Base-by-base conservation (phyloP, 495 filamentous ascomycete genomes). In the Bryoglossum gracile region DNA sequence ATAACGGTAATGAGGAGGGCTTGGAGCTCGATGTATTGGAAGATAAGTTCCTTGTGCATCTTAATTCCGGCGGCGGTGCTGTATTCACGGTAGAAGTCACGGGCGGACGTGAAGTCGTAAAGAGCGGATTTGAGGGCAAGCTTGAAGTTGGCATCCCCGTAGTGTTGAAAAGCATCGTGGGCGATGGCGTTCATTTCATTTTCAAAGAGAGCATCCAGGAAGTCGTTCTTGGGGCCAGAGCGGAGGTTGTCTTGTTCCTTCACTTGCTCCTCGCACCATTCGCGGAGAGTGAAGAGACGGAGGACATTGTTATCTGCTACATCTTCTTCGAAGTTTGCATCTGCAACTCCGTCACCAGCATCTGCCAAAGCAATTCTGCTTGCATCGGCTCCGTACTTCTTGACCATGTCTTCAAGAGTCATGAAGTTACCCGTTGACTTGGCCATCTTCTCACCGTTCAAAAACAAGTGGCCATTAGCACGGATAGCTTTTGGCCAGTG, bases 361-460 rank as follows among this genome's bases (percentile, higher is more conserved):
- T 98, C 92, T 24, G 91, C 89, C 46, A 98, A 81, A 6, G 90
- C 89, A 51, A 98, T 85, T 62, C 91, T 75, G 25, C 86, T 84
- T 14, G 91, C 91, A 67, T 96, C 91, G 6, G 92, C 89, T 55
- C 91, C 92, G 62, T 89, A 98, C 65, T 98, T 98, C 55, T 83
- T 79, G 16, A 90, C 80, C 4, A 87, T 78, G 41, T 95, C 86
- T 53, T 82, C 78, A 21, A 98, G 72, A 17, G 91, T 98, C 59
- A 98, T 74, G 71, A 98, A 98, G 68, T 96, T 96, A 56, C 91
- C 89, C 4, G 88, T 94, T 49, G 78, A 84, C 70, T 98, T 98
- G 65, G 78, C 82, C 92, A 97, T 96, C 74, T 96, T 98, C 54
- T 94, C 87, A 30, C 89, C 90, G 60, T 96, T 97, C 39, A 97